Evolutionary conservation across 202 grass and related monocot species (phyloP).

Genomic region (Schoenoplectus tabernaemontani): DNA sequence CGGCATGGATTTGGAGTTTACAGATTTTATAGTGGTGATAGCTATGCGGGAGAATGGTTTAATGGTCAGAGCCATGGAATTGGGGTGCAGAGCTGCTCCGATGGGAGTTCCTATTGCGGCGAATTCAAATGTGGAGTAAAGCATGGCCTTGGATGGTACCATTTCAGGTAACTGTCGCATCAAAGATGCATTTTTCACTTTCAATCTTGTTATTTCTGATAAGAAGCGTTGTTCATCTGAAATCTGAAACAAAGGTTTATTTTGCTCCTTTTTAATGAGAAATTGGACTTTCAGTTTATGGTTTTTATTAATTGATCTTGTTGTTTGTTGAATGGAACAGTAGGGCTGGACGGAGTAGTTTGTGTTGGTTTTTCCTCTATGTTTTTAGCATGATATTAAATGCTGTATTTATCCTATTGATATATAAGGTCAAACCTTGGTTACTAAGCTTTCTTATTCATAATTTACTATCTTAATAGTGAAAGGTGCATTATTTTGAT

Average conservation of each 20-base stretch:
- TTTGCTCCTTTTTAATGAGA: neutral
- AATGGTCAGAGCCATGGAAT: slow-evolving; percentile 64
- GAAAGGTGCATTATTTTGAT: neutral
- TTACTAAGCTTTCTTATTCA: neutral
- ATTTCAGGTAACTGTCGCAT: slow-evolving; percentile 48
- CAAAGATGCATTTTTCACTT: neutral
- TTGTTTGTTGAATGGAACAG: slow-evolving; percentile 15
- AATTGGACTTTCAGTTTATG: neutral
- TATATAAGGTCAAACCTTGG: slow-evolving; percentile 18
- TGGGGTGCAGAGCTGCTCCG: slow-evolving; percentile 54
- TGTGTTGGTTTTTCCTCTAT: slow-evolving; percentile 1
- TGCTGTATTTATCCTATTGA: slow-evolving; percentile 8
- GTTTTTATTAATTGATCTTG: slow-evolving; percentile 6
- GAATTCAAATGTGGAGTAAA: slow-evolving; percentile 77
- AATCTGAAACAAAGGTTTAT: neutral
- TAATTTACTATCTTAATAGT: neutral
- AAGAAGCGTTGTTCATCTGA: neutral
- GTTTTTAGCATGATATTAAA: slow-evolving; percentile 14
- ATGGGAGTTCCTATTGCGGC: slow-evolving; percentile 55
- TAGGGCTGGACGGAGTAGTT: neutral
- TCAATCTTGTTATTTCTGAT: neutral
- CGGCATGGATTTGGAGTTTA: slow-evolving; percentile 61
- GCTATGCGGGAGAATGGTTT: slow-evolving; percentile 61
- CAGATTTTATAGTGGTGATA: slow-evolving; percentile 54
- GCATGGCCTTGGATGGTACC: slow-evolving; percentile 60